phyloP scores from a whole-genome alignment of 768 basidiomycete species.

The Trametes elegans region DNA sequence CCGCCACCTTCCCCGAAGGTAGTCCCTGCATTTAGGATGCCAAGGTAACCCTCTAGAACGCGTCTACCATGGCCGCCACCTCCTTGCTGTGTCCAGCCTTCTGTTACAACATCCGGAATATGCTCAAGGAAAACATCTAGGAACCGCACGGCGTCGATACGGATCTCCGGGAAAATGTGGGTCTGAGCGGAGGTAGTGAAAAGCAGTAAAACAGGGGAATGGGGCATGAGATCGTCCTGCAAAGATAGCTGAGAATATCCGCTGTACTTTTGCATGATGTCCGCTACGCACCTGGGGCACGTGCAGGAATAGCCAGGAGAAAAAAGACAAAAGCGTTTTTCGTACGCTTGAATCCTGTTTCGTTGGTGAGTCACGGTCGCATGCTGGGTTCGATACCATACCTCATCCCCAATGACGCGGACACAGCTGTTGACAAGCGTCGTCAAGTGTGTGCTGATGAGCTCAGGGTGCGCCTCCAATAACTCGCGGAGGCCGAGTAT shows the following conservation, averaged over 20 bases:
- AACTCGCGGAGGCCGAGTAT: slow-evolving; percentile 71
- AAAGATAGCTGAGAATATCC: neutral
- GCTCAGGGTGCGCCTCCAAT: slow-evolving; percentile 55
- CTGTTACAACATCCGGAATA: slow-evolving; percentile 64
- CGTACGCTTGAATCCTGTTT: slow-evolving; percentile 77
- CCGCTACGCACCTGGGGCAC: slow-evolving; percentile 50
- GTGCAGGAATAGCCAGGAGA: slow-evolving; percentile 69
- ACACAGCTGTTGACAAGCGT: slow-evolving; percentile 57
- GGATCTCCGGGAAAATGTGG: slow-evolving; percentile 93
- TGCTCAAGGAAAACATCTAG: slow-evolving; percentile 70
- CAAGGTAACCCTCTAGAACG: slow-evolving; percentile 76
- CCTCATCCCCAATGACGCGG: slow-evolving; percentile 83
- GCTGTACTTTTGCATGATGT: neutral
- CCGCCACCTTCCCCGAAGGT: slow-evolving; percentile 59
- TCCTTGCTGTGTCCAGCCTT: slow-evolving; percentile 58
- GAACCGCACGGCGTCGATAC: slow-evolving; percentile 84
- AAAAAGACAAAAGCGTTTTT: slow-evolving; percentile 64
- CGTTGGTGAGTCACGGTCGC: neutral
- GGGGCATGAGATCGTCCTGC: slow-evolving; percentile 71
- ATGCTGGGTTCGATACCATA: slow-evolving; percentile 25
- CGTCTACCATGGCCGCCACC: slow-evolving; percentile 54
- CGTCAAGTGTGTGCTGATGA: slow-evolving; percentile 52
- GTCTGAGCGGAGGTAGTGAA: slow-evolving; percentile 90
- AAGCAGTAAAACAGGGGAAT: slow-evolving; percentile 72
- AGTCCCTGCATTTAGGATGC: slow-evolving; percentile 70